These are phyloP conservation scores for Phytomonas francai DNA, from an alignment of 208 protist genomes.

Conservation along the genomic window DNA sequence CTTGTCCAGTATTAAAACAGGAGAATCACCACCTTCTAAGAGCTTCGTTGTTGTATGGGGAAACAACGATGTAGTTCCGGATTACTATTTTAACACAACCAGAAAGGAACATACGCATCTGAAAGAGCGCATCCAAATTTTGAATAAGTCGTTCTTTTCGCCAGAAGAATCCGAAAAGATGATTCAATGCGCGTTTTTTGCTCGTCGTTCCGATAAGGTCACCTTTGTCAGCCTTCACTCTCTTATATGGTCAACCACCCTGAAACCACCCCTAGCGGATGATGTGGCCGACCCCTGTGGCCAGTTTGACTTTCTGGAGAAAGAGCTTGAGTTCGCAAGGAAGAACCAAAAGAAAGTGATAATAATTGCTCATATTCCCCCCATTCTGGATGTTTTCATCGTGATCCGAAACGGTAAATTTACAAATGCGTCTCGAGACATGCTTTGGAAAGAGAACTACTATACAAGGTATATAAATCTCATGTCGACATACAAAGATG, in stretches of 20 bases:
- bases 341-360: slow-evolving; percentile 43
- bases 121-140: slow-evolving; percentile 18
- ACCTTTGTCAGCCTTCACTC: slow-evolving; percentile 68
- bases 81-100: slow-evolving; percentile 45
- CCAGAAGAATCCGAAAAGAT: slow-evolving; percentile 16
- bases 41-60: slow-evolving; percentile 34
- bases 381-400: slow-evolving; percentile 35
- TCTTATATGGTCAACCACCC: slow-evolving; percentile 45
- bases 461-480: slow-evolving; percentile 33
- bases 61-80: slow-evolving; percentile 74
- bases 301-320: slow-evolving; percentile 58
- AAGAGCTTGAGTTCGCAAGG: slow-evolving; percentile 26
- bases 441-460: slow-evolving; percentile 68
- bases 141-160: slow-evolving; percentile 22
- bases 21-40: slow-evolving; percentile 11
- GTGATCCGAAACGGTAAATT: slow-evolving; percentile 30
- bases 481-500: slow-evolving; percentile 35
- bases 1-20: slow-evolving; percentile 14
- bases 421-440: slow-evolving; percentile 17
- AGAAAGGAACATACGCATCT: slow-evolving; percentile 19
- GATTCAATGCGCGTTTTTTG: slow-evolving; percentile 57
- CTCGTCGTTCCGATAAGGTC: slow-evolving; percentile 16
- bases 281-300: slow-evolving; percentile 51
- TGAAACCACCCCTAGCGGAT: slow-evolving; percentile 29
- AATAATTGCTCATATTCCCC: slow-evolving; percentile 75